Evolutionary conservation across 768 basidiomycete genomes (phyloP), one percentile per base, ranked within the genome.

Genomic region (Tubosaeta sp.): DNA sequence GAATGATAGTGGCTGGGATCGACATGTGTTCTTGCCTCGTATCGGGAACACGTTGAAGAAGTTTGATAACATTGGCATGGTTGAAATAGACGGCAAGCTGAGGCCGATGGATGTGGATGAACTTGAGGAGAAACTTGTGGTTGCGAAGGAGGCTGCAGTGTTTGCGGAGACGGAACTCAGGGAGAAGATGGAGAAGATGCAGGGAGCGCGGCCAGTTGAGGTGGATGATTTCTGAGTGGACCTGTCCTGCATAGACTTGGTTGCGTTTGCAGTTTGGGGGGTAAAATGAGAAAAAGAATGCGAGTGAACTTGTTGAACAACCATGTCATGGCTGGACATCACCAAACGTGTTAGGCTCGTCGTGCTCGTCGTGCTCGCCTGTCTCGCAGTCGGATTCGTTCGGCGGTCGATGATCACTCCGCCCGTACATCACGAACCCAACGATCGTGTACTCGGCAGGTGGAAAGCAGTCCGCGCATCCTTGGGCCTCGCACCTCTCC

Each of bases 1-100:
- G 73, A 92, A 91, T 58, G 89, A 93, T 69, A 83, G 77, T 53
- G 89, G 90, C 21, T 91, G 90, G 90, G 90, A 90, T 64, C 76
- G 77, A 11, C 71, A 78, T 52, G 77, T 73, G 4, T 83, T 85
- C 62, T 68, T 90, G 62, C 89, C 89, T 32, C 80, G 81, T n/a
- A 66, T 79, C 24, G 83, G 86, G 25, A 80, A 82, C 55, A 84
- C 87, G 3, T 68, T 90, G 38, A 73, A 72, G 52, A 76, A 82
- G 30, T 91, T 90, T 56, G 86, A 88, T 54, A 75, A 69, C 44
- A 78, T 91, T 49, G 83, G 84, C 3, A 64, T 80, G 52, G 63
- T 80, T 3, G 78, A 77, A 48, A 68, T 73, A 52, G 75, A 75
- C 25, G 72, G 67, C 14, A 60, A 67, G 31, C 34, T 62, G 54